phyloP scores from a whole-genome alignment of 495 filamentous ascomycete genomes.

The Parachaetomium inaequale region DNA sequence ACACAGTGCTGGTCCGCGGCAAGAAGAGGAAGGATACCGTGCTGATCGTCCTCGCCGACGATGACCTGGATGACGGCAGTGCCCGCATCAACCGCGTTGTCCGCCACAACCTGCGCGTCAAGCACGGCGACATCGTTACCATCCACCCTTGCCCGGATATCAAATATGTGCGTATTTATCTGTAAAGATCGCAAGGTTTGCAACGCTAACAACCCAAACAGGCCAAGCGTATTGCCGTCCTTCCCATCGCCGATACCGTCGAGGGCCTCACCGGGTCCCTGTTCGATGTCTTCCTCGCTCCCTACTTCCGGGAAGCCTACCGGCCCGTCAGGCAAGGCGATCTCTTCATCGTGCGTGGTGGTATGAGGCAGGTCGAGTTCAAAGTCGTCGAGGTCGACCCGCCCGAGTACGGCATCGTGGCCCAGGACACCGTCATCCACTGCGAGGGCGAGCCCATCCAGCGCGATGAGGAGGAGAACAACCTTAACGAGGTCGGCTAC shows the following conservation, averaged over 20 bases:
- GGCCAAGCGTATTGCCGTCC: constrained; percentile 98
- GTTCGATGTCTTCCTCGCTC: constrained; percentile 98
- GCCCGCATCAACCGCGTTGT: constrained; percentile 97
- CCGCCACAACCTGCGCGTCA: constrained; percentile 94
- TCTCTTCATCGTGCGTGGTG: constrained; percentile 92
- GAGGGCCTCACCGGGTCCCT: constrained; percentile 95
- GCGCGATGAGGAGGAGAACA: constrained; percentile 97
- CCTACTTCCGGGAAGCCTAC: constrained; percentile 99
- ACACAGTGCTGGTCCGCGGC: constrained; percentile 95
- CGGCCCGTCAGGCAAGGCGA: constrained; percentile 94
- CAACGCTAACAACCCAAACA: constrained; percentile 34
- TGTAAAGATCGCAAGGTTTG: neutral
- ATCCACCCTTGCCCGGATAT: constrained; percentile 99
- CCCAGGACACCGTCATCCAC: constrained; percentile 97
- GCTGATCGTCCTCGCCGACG: constrained; percentile 92
- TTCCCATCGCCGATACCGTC: constrained; percentile 96
- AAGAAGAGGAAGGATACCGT: constrained; percentile 99
- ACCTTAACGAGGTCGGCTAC: constrained; percentile 97
- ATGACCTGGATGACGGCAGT: constrained; percentile 95
- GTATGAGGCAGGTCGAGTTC: constrained; percentile 98
- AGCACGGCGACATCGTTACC: constrained; percentile 95
- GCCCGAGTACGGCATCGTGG: constrained; percentile 96
- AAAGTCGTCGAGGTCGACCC: constrained; percentile 99
- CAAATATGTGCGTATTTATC: constrained; percentile 81
- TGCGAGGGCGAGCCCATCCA: constrained; percentile 98